Base-by-base conservation (phyloP, 164 flowering plant genomes). In the Protea cynaroides region DNA sequence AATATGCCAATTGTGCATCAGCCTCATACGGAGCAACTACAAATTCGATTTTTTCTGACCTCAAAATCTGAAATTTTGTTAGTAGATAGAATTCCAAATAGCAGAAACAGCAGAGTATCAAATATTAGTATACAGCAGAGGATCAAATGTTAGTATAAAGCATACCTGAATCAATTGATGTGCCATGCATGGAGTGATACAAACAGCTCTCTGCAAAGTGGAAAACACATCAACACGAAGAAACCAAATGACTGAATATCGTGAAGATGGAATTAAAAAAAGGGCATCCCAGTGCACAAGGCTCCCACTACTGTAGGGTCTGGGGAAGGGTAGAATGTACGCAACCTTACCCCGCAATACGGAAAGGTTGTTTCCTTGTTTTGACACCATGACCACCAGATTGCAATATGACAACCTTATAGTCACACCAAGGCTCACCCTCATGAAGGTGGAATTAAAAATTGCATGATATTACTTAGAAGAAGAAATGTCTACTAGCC, bases 1-100 rank as follows among this genome's bases (percentile, higher is more conserved):
- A 59, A 61, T 84, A 86, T 51, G 98, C 93, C 67, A 92, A 71
- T 66, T 91, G 96, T 58, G 97, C 97, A 87, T 91, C 94, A 61
- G 96, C 97, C 75, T 91, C 96, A 69, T 91, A 89, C 18, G 97
- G 97, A 49, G 97, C 96, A 58, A 91, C 96, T 21, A 89, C 70
- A 65, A 79, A 91, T 66, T 91, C 93, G 61, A 91, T 69, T 25
- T 79, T 76, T 71, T 86, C 88, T 21, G 76, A 74, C 67, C 75
- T 83, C 67, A 91, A 63, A 65, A 79, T 71, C 96, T 91, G 83
- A 65, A 70, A 70, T 54, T n/a, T 18, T 11, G 25, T n/a, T 12
- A 58, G 8, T 56, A 10, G 1, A 23, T 14, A 18, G 12, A 19
- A 65, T 47, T 21, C 38, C 4, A 38, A 56, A 44, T 17, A 44